Percentiles rank a stretch among this genome's conserved stretches.
These are phyloP conservation scores for Knoxdaviesia proteae DNA, from an alignment of 2,329 filamentous ascomycete genomes.

Conservation along the genomic window DNA sequence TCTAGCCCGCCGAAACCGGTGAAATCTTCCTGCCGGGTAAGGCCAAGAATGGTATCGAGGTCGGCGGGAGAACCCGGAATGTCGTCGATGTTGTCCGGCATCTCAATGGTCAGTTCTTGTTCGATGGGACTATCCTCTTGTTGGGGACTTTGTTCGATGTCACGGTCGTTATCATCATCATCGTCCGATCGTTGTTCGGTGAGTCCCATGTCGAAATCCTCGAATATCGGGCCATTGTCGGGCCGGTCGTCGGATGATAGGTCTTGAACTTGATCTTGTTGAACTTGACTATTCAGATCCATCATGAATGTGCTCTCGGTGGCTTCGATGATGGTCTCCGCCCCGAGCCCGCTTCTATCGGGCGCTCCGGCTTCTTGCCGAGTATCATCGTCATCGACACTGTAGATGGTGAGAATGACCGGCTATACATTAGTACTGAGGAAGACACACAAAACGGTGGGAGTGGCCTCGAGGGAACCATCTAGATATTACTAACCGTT, in stretches of 20 bases:
- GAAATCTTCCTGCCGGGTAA: no score
- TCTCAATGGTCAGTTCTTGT: conserved; percentile 8
- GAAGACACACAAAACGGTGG: no score
- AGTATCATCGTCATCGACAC: conserved; percentile 18
- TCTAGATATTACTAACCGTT: no score
- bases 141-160: conserved; percentile 1
- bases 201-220: conserved; percentile 1
- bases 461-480: no score
- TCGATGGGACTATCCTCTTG: conserved; percentile 4
- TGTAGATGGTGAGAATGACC: conserved; percentile 1
- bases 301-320: conserved; percentile 22
- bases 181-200: conserved; percentile 1
- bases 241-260: neutral
- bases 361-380: no score
- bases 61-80: no score
- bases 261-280: no score
- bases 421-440: no score
- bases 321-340: conserved; percentile 17
- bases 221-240: neutral
- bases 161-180: conserved; percentile 1
- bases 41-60: no score
- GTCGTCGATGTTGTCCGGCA: no score
- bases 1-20: no score
- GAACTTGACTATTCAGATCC: conserved; percentile 7
- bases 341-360: conserved; percentile 26